Conservation (phyloP, 2,329 filamentous ascomycete species). For the Dothideomycetes sp. region DNA sequence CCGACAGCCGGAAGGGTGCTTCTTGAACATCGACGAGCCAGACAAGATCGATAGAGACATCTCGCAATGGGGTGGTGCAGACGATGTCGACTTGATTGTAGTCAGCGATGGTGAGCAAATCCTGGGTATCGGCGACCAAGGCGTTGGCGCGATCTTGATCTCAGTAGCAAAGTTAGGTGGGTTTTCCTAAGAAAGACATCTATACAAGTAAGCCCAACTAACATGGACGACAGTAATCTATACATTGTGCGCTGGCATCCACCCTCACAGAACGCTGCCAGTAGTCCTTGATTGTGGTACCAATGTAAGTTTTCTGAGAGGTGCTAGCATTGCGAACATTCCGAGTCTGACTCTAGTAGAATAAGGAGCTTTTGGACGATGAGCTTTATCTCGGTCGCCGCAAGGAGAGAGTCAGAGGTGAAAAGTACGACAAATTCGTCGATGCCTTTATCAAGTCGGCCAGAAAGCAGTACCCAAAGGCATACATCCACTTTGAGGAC, state of each 20-base stretch:
- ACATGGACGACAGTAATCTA: no score
- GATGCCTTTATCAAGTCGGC: constrained; percentile 63
- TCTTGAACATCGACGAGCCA: constrained; percentile 62
- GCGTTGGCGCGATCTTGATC: constrained; percentile 75
- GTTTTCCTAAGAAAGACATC: no score
- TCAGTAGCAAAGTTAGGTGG: constrained; percentile 75
- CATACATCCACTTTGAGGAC: constrained; percentile 81
- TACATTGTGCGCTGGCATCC: constrained; percentile 78
- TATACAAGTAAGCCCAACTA: no score
- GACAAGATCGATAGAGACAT: constrained; percentile 59
- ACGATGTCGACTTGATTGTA: constrained; percentile 82
- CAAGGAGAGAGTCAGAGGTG: constrained; percentile 56
- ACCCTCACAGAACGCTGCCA: constrained; percentile 67
- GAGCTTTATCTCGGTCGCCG: constrained; percentile 70
- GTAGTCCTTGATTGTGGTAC: constrained; percentile 83
- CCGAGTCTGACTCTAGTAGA: no score
- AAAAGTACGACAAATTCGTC: constrained; percentile 68
- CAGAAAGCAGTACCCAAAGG: constrained; percentile 61
- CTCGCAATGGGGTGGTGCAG: constrained; percentile 56
- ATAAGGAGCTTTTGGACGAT: constrained; percentile 63
- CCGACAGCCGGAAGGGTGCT: constrained; percentile 69
- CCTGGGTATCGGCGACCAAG: constrained; percentile 81
- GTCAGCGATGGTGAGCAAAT: constrained; percentile 68
- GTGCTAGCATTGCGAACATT: no score
- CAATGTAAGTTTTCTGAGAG: no score